Evolutionary conservation across 2,329 filamentous ascomycete genomes (phyloP).

Genomic region (Colletotrichum chlorophyti): DNA sequence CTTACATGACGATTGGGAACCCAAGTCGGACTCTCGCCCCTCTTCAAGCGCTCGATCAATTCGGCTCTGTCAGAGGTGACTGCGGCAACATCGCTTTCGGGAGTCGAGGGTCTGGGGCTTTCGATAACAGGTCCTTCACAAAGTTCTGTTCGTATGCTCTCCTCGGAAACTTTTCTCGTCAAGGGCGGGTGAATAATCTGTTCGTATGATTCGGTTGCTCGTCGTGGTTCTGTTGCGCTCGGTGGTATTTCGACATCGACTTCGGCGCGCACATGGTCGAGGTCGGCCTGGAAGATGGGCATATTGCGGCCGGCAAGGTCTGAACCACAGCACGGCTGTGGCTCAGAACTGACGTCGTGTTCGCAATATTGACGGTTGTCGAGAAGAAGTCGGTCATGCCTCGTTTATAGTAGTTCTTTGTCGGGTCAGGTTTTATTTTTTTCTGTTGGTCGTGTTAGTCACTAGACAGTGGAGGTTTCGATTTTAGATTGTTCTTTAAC

Average conservation of each 20-base stretch:
- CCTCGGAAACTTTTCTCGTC: constrained; percentile 57
- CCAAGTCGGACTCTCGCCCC: constrained; percentile 79
- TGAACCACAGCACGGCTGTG: constrained; percentile 43
- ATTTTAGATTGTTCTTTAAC: constrained; percentile 25
- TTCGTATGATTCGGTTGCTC: background rate
- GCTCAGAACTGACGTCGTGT: constrained; percentile 24
- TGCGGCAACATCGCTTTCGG: constrained; percentile 36
- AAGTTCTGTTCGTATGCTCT: constrained; percentile 66
- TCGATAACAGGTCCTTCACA: constrained; percentile 64
- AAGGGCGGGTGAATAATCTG: constrained; percentile 21
- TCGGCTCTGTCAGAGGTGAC: constrained; percentile 71
- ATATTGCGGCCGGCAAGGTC: constrained; percentile 44
- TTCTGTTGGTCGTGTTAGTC: constrained; percentile 24
- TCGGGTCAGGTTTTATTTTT: constrained; percentile 24
- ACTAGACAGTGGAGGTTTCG: too few species aligned
- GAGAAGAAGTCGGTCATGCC: constrained; percentile 13
- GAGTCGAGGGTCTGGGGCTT: constrained; percentile 41
- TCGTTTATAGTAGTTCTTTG: constrained; percentile 8
- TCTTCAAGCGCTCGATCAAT: constrained; percentile 85
- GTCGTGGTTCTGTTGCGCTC: background rate
- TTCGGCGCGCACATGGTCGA: constrained; percentile 42
- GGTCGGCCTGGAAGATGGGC: constrained; percentile 65
- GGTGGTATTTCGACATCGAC: constrained; percentile 23
- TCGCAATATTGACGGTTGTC: constrained; percentile 23
- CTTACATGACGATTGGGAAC: constrained; percentile 67